Conservation (phyloP, 129 eudicot genomes). For the Gnaphalium uliginosum region DNA sequence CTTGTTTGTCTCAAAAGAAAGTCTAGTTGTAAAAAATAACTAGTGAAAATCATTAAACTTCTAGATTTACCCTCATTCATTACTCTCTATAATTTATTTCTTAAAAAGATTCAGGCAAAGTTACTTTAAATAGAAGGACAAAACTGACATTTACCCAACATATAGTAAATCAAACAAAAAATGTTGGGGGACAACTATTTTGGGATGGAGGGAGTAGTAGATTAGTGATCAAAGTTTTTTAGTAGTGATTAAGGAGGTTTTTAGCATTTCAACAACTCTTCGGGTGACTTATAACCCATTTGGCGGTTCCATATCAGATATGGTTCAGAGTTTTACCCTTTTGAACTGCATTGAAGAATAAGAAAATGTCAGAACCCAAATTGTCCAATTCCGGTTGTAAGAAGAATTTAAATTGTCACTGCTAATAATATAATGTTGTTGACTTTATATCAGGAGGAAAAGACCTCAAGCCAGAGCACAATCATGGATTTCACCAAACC, state of each 20-base stretch:
- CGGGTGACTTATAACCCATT: not conserved
- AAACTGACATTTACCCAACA: too few relatives aligned
- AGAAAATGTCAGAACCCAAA: not conserved
- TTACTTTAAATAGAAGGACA: too few relatives aligned
- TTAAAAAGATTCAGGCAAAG: too few relatives aligned
- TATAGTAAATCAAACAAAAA: too few relatives aligned
- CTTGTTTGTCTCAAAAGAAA: too few relatives aligned
- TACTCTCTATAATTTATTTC: too few relatives aligned
- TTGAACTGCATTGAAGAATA: not conserved
- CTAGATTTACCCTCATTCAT: too few relatives aligned
- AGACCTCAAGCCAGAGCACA: constrained; percentile 26
- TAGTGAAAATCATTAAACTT: too few relatives aligned
- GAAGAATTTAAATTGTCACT: not conserved
- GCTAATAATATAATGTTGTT: not conserved
- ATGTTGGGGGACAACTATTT: too few relatives aligned
- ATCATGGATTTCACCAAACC: constrained; percentile 27
- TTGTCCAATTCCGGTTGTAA: not conserved
- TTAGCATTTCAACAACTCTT: not conserved
- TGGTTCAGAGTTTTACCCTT: not conserved
- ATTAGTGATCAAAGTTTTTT: too few relatives aligned
- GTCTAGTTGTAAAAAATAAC: too few relatives aligned
- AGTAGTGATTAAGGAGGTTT: not conserved
- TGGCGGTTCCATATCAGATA: not conserved
- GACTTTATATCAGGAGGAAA: constrained; percentile 42
- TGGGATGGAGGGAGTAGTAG: too few relatives aligned